phyloP scores from a whole-genome alignment of 352 stramenopile species.

The Phytopythium boreale region DNA sequence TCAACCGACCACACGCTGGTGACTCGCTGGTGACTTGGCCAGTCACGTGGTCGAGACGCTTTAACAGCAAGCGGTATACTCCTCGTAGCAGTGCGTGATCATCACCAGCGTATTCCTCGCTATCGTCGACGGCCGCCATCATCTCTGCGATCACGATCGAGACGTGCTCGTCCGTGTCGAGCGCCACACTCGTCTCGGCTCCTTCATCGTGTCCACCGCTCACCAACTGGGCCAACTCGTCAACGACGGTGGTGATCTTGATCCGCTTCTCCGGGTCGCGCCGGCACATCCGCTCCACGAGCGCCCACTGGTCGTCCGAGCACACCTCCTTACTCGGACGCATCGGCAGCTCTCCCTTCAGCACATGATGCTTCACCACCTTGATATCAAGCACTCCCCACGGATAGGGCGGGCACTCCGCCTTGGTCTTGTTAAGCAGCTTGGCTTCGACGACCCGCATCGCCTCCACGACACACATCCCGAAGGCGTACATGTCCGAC shows the following conservation, averaged over 20 bases:
- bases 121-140: not conserved
- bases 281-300: not conserved
- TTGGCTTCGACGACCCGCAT: conserved; percentile 1
- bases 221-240: not conserved
- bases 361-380: not conserved
- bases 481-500: conserved; percentile 18
- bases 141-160: not conserved
- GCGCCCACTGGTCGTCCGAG: not conserved
- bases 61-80: not conserved
- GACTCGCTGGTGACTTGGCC: not conserved
- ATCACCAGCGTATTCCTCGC: not conserved
- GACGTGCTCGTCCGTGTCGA: not conserved
- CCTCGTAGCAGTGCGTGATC: not conserved
- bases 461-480: conserved; percentile 17
- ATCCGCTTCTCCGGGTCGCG: not conserved
- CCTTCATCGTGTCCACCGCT: not conserved
- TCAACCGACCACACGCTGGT: not conserved
- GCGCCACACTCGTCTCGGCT: not conserved
- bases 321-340: not conserved
- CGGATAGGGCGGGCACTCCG: not conserved
- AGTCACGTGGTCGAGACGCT: not conserved
- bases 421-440: not conserved
- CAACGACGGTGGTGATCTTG: not conserved
- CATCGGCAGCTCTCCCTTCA: not conserved
- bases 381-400: not conserved